phyloP scores from a whole-genome alignment of 2,329 filamentous ascomycete genomes.

The Penicillium sp. region DNA sequence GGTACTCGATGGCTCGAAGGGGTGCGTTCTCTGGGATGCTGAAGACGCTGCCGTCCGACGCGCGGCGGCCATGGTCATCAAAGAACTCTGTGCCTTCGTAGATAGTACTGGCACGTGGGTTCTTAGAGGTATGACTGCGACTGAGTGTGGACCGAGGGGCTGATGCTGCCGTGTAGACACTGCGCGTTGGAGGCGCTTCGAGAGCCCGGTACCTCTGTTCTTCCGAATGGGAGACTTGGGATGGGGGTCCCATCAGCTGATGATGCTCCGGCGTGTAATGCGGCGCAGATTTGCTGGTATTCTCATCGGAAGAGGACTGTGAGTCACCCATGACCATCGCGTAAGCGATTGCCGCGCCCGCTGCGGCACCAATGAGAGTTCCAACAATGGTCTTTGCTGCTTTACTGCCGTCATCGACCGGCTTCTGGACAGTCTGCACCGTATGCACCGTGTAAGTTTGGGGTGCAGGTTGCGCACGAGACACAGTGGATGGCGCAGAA shows the following conservation, averaged over 20 bases:
- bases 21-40: constrained; percentile 34
- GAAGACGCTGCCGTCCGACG: constrained; percentile 41
- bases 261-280: constrained; percentile 27
- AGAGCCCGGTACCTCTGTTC: constrained; percentile 32
- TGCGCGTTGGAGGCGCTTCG: constrained; percentile 31
- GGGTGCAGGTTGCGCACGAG: constrained; percentile 23
- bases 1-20: constrained; percentile 43
- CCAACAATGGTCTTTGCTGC: constrained; percentile 67
- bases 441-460: constrained; percentile 28
- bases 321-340: constrained; percentile 65
- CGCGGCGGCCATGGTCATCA: constrained; percentile 34
- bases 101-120: constrained; percentile 42
- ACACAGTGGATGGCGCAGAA: constrained; percentile 20
- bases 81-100: constrained; percentile 41
- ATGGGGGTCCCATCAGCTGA: constrained; percentile 23
- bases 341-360: constrained; percentile 75
- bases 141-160: constrained; percentile 32
- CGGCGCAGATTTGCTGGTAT: constrained; percentile 19
- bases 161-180: constrained; percentile 22
- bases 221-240: constrained; percentile 22
- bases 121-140: constrained; percentile 40
- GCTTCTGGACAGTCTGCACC: constrained; percentile 27
- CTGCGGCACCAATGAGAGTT: constrained; percentile 75
- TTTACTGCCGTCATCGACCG: constrained; percentile 44
- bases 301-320: constrained; percentile 20